Conservation (phyloP, 164 flowering plant species). For the Tetrastigma voinierianum region DNA sequence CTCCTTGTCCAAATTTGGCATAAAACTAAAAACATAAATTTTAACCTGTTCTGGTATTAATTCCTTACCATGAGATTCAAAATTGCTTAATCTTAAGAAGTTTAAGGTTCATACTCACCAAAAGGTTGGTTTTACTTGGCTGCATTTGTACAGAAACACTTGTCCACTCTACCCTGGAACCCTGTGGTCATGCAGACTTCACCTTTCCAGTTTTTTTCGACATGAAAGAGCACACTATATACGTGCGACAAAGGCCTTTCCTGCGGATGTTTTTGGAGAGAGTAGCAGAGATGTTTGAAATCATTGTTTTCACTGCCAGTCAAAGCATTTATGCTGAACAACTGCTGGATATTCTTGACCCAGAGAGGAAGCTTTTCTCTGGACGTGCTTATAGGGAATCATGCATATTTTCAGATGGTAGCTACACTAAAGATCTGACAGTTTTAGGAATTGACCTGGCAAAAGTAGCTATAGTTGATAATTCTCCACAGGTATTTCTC, state of each 20-base stretch:
- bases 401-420: slow-evolving; percentile 81
- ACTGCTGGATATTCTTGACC: slow-evolving; percentile 81
- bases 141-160: slow-evolving; percentile 78
- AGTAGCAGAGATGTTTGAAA: slow-evolving; percentile 92
- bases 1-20: too few relatives aligned
- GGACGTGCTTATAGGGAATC: slow-evolving; percentile 89
- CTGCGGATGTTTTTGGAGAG: slow-evolving; percentile 70
- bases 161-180: slow-evolving; percentile 84
- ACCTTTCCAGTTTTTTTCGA: slow-evolving; percentile 72
- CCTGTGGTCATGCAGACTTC: slow-evolving; percentile 85
- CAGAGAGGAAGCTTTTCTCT: slow-evolving; percentile 71
- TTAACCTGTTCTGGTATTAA: too few relatives aligned
- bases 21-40: too few relatives aligned
- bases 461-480: slow-evolving; percentile 90
- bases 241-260: slow-evolving; percentile 83
- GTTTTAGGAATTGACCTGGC: slow-evolving; percentile 92
- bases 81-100: too few relatives aligned
- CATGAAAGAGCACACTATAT: slow-evolving; percentile 88
- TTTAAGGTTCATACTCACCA: too few relatives aligned
- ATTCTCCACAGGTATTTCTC: slow-evolving; percentile 88
- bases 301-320: slow-evolving; percentile 91
- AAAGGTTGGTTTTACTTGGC: background rate
- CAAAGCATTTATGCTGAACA: slow-evolving; percentile 91
- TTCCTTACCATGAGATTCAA: too few relatives aligned
- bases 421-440: slow-evolving; percentile 89